Evolutionary conservation across 2,329 filamentous ascomycete species (phyloP), one percentile per base, ranked within the genome.

Genomic region (Colletotrichum horii): DNA sequence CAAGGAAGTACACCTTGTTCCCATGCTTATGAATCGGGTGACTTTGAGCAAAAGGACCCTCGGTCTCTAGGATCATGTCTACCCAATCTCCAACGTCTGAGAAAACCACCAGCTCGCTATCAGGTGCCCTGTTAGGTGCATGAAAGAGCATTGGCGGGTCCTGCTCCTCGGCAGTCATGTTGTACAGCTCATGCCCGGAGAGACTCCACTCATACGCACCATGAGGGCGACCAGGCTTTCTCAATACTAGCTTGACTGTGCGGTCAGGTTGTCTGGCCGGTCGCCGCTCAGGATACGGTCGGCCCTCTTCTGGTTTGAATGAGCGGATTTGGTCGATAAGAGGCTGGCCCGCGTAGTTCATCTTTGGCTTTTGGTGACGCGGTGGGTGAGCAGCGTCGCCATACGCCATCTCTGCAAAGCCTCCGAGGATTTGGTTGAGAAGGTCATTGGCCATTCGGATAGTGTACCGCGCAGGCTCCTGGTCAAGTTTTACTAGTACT

Each of bases 401-500:
- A 11, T 71, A 71, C 7, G 3, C 32, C 61, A 71, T 38, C 32
- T 71, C 62, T 3, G 69, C 69, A 15, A 71, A 71, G 11, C 48
- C 69, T 0, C 69, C 69, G 0, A 71, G 61, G 7, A 71, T 71
- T 11, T 71, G 69, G 6, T 71, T 71, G 14, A 71, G 61, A 1
- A 71, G 69, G 48, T 58, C 61, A 6, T 71, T 71, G 32, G 69
- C 62, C 8, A 81, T 74, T 2, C 80, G 78, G 36, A 88, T 84
- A 0, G 82, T 84, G 78, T 88, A 87, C 64, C 84, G 79, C 12
- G 80, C 82, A 62, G 69, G 79, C 7, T 48, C 48, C 60, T 86
- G 82, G 78, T 86, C 82, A 5, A 87, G 82, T 71, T 85, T 84
- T n/a, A 88, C 79, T 66, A 88, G 80, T 16, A 82, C 83, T 1